Base-by-base conservation (phyloP, 306 rosid species). In the Castanea sativa region DNA sequence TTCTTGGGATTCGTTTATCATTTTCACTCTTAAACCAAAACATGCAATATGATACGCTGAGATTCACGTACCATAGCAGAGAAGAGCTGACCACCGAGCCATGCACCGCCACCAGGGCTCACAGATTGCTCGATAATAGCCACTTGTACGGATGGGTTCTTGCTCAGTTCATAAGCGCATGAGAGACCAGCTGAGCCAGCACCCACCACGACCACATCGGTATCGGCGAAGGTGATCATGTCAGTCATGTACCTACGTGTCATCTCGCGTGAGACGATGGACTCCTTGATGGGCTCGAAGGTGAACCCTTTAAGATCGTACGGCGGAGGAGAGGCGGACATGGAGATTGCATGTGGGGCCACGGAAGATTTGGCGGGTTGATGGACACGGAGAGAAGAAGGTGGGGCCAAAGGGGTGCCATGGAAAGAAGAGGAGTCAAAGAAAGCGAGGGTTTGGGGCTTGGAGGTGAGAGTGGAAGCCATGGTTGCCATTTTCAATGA, bases 51-150 rank as follows among this genome's bases (percentile, higher is more conserved):
- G 16, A 49, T 3, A 49, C 12, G 16, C 12, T 12, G 53, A 49
- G 15, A 49, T 49, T 49, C 0, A 49, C 53, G n/a, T 35, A 67
- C 98, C 99, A 96, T 93, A 76, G 98, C 96, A 16, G 99, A 96
- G 89, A 96, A 96, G 68, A 96, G 99, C 71, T 96, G 99, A 6
- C 98, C 99, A 0, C 98, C 98, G 73, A 96, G 98, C 99, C 99
- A 96, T 0, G 98, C 97, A 45, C 98, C 99, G 7, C 99, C 97
- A 2, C 98, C 97, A 25, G 99, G 99, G 86, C 97, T 93, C 51
- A 96, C 97, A 23, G 98, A 96, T 76, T 96, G 99, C 79, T 96
- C 97, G 71, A 96, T 88, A 2, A 96, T 93, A 29, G 98, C 98
- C 2, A 93, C 80, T 58, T 79, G 69, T 63, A 96, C 83, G 23